Conservation (phyloP, 129 eudicot species). For the Saussurea involucrata region DNA sequence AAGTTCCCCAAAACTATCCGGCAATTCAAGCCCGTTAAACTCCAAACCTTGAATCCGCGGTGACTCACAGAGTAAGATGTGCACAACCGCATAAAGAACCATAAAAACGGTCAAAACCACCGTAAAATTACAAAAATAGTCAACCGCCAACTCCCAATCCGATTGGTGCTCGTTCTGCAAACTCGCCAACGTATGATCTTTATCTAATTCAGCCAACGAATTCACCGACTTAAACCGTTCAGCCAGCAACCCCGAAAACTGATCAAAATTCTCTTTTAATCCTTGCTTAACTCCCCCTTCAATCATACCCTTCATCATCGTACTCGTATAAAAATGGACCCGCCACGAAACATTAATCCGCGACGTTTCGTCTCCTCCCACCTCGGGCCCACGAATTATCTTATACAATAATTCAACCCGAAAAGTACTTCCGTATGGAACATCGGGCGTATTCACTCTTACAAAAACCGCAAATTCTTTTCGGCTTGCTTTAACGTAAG, state of each 20-base stretch:
- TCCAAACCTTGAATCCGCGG: constrained; percentile 63
- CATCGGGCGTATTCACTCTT: constrained; percentile 78
- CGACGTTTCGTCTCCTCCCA: constrained; percentile 58
- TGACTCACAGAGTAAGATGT: constrained; percentile 52
- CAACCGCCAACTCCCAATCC: constrained; percentile 58
- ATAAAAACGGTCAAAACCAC: constrained; percentile 55
- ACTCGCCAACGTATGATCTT: constrained; percentile 56
- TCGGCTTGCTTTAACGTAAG: constrained; percentile 62
- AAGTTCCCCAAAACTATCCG: constrained; percentile 86
- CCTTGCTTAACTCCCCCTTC: constrained; percentile 92
- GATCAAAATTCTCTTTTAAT: constrained; percentile 78
- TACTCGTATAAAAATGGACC: constrained; percentile 58
- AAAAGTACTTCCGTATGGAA: constrained; percentile 79
- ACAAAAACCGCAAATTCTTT: constrained; percentile 63
- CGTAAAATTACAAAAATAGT: constrained; percentile 72
- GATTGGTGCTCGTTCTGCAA: constrained; percentile 58
- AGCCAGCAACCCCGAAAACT: constrained; percentile 54
- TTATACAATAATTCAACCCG: constrained; percentile 69
- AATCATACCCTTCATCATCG: constrained; percentile 92
- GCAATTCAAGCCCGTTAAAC: constrained; percentile 72
- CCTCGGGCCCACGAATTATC: constrained; percentile 50
- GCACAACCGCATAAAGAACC: constrained; percentile 52
- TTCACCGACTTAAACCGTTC: constrained; percentile 35
- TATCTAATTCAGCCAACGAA: constrained; percentile 36
- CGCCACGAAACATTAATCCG: constrained; percentile 71